Evolutionary conservation across 169 alveolate species (phyloP).

Genomic region (Miamiensis avidus): DNA sequence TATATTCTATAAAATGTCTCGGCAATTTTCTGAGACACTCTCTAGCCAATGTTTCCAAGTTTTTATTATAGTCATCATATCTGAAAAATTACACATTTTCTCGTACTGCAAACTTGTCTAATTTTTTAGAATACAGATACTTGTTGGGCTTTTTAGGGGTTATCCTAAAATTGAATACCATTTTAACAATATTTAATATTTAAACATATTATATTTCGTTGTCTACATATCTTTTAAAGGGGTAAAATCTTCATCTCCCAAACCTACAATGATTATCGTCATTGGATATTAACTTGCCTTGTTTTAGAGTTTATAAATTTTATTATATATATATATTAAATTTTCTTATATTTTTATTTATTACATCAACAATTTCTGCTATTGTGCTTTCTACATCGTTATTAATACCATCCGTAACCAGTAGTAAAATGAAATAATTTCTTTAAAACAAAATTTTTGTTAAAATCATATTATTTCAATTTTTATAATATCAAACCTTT

Average conservation of each 20-base stretch:
- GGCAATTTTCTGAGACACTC: slow-evolving; percentile 72
- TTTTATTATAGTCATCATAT: slow-evolving; percentile 56
- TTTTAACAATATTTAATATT: not conserved
- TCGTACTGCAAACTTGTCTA: slow-evolving; percentile 60
- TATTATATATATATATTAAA: too few relatives aligned
- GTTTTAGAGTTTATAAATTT: too few relatives aligned
- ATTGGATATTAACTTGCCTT: slow-evolving; percentile 67
- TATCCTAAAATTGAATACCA: slow-evolving; percentile 16
- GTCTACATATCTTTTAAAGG: slow-evolving; percentile 43
- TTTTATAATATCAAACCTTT: slow-evolving; percentile 7
- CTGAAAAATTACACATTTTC: slow-evolving; percentile 82
- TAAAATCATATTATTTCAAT: not conserved
- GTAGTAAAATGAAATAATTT: slow-evolving; percentile 58
- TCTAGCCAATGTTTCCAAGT: slow-evolving; percentile 63
- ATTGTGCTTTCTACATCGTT: slow-evolving; percentile 61
- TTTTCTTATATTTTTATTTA: too few relatives aligned
- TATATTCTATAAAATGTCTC: slow-evolving; percentile 51
- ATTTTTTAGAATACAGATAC: slow-evolving; percentile 28
- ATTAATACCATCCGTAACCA: slow-evolving; percentile 67
- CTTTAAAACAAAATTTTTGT: not conserved
- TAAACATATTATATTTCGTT: not conserved
- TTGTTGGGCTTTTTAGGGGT: slow-evolving; percentile 3
- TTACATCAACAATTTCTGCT: slow-evolving; percentile 51
- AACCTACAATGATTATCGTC: slow-evolving; percentile 66
- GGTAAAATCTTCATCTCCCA: slow-evolving; percentile 67